These are phyloP conservation scores for Pneumocystis murina DNA, from an alignment of 1,139 yeast species.

Conservation along the genomic window DNA sequence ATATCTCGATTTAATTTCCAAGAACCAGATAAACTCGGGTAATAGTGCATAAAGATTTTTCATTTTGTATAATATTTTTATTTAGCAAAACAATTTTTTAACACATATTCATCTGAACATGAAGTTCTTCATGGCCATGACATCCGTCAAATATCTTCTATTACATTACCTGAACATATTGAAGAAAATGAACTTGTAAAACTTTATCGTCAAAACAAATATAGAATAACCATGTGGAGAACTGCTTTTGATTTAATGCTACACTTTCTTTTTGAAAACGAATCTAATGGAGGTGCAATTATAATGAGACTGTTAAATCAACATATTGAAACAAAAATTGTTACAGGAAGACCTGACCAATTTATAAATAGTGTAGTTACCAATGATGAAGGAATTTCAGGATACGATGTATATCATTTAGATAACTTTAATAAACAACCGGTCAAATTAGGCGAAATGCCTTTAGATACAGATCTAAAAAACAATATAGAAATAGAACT, in stretches of 20 bases:
- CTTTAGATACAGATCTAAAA: constrained; percentile 69
- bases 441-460: constrained; percentile 68
- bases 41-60: background rate
- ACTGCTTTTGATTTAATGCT: constrained; percentile 73
- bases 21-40: constrained; percentile 29
- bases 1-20: constrained; percentile 56
- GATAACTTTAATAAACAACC: constrained; percentile 52
- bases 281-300: constrained; percentile 81
- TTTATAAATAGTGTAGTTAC: constrained; percentile 24
- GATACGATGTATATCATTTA: constrained; percentile 37
- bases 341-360: constrained; percentile 25
- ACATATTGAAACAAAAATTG: constrained; percentile 54
- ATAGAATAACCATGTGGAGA: constrained; percentile 60
- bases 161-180: constrained; percentile 67
- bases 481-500: constrained; percentile 71
- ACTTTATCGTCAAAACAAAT: constrained; percentile 58
- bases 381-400: constrained; percentile 46
- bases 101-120: constrained; percentile 61
- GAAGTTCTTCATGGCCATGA: constrained; percentile 65
- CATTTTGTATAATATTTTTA: constrained; percentile 6
- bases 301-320: constrained; percentile 76
- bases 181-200: constrained; percentile 70
- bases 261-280: constrained; percentile 81
- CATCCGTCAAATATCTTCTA: constrained; percentile 51
- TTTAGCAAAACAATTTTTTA: constrained; percentile 62